phyloP scores from a whole-genome alignment of 345 rosid genomes.

The Turnera subulata region DNA sequence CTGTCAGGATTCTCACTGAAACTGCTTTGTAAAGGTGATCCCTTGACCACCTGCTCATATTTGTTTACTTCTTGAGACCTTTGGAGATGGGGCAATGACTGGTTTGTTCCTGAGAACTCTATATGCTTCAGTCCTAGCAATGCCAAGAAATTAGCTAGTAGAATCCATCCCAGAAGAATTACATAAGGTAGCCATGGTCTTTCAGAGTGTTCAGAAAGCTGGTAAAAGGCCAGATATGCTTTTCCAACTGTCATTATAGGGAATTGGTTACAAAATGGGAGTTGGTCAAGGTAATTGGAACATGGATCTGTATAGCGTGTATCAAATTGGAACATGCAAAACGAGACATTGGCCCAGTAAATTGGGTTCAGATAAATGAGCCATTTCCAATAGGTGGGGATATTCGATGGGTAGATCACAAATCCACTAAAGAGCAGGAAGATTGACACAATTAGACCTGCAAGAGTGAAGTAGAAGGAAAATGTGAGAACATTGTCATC shows the following conservation, averaged over 20 bases:
- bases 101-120: conserved; percentile 22
- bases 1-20: neutral
- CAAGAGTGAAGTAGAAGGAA: neutral
- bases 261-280: conserved; percentile 29
- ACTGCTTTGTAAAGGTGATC: conserved; percentile 8
- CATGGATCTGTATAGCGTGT: conserved; percentile 24
- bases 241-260: conserved; percentile 31
- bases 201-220: conserved; percentile 23
- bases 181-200: conserved; percentile 26
- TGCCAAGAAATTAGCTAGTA: conserved; percentile 23
- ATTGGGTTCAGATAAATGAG: conserved; percentile 25
- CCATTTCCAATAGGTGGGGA: conserved; percentile 34
- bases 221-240: conserved; percentile 22
- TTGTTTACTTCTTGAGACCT: conserved; percentile 8
- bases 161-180: conserved; percentile 21
- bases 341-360: conserved; percentile 30
- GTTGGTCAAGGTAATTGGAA: conserved; percentile 17
- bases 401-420: conserved; percentile 26
- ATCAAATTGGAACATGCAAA: conserved; percentile 25
- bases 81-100: conserved; percentile 20
- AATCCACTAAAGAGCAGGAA: conserved; percentile 30
- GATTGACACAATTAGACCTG: conserved; percentile 31
- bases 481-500: neutral
- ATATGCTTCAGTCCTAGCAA: conserved; percentile 24
- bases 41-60: conserved; percentile 5